These are phyloP conservation scores for Aspergillus pseudonomiae DNA, from an alignment of 2,329 filamentous ascomycete genomes.

Conservation along the genomic window DNA sequence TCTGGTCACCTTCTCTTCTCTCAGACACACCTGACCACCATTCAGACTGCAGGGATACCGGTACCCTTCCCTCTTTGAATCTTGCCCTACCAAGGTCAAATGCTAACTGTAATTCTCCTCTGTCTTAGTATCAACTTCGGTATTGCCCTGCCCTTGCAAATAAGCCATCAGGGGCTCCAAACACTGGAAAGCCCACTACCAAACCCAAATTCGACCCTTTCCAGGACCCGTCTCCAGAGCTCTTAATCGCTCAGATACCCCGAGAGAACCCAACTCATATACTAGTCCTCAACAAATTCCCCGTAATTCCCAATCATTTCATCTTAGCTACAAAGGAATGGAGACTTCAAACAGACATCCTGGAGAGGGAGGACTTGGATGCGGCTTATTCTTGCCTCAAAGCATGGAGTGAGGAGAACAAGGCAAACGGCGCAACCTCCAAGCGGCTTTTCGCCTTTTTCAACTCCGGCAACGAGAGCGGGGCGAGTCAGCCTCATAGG, in stretches of 20 bases:
- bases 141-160: conserved; percentile 53
- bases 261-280: conserved; percentile 38
- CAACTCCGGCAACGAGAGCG: conserved; percentile 53
- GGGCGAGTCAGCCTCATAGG: conserved; percentile 52
- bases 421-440: conserved; percentile 5
- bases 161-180: conserved; percentile 40
- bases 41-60: conserved; percentile 37
- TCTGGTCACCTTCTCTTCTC: conserved; percentile 43
- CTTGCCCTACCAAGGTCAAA: neutral
- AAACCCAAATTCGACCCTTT: conserved; percentile 48
- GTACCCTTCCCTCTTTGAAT: conserved; percentile 23
- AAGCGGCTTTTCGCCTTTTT: conserved; percentile 52
- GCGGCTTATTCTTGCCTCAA: conserved; percentile 46
- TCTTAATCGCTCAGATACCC: conserved; percentile 47
- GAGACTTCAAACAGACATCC: conserved; percentile 47
- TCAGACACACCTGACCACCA: conserved; percentile 41
- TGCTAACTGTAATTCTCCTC: neutral
- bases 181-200: conserved; percentile 22
- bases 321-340: conserved; percentile 51
- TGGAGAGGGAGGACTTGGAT: conserved; percentile 47
- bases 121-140: conserved; percentile 49
- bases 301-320: conserved; percentile 53
- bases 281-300: conserved; percentile 53
- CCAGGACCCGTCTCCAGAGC: conserved; percentile 44
- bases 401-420: conserved; percentile 37